A percentile compares a stretch with the other conserved stretches of the same genome.
Conservation (phyloP, 805 yeast genomes). For the Kazachstania africana region DNA sequence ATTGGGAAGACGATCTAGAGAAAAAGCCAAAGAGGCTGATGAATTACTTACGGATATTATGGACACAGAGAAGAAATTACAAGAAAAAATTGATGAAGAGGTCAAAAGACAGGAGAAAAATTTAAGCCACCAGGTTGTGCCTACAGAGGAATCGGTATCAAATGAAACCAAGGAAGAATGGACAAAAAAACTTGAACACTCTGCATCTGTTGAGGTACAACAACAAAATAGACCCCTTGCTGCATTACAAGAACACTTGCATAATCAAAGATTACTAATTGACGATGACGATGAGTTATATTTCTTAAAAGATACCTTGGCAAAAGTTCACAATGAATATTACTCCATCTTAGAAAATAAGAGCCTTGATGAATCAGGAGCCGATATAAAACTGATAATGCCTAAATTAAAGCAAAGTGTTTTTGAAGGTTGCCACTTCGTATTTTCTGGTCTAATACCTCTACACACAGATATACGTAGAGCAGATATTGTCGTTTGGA, state of each 20-base stretch:
- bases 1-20: slow-evolving; percentile 22
- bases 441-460: slow-evolving; percentile 86
- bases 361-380: slow-evolving; percentile 34
- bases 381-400: slow-evolving; percentile 60
- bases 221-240: slow-evolving; percentile 78
- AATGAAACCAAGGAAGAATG: slow-evolving; percentile 34
- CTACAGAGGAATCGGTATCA: slow-evolving; percentile 16
- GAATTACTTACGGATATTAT: slow-evolving; percentile 24
- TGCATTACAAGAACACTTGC: slow-evolving; percentile 63
- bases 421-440: slow-evolving; percentile 53
- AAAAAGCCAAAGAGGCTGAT: slow-evolving; percentile 23
- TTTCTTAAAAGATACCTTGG: slow-evolving; percentile 49
- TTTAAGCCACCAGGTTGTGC: slow-evolving; percentile 21
- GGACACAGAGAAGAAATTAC: slow-evolving; percentile 22
- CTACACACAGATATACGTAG: slow-evolving; percentile 57
- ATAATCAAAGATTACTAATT: slow-evolving; percentile 37
- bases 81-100: slow-evolving; percentile 23
- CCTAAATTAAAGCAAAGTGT: slow-evolving; percentile 64
- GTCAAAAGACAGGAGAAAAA: slow-evolving; percentile 27
- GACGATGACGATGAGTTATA: slow-evolving; percentile 76
- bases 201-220: slow-evolving; percentile 65
- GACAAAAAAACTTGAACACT: slow-evolving; percentile 51
- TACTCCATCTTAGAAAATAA: slow-evolving; percentile 36
- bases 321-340: slow-evolving; percentile 54
- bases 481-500: slow-evolving; percentile 89